Base-by-base conservation (phyloP, 306 rosid species). In the Acacia melanoxylon region DNA sequence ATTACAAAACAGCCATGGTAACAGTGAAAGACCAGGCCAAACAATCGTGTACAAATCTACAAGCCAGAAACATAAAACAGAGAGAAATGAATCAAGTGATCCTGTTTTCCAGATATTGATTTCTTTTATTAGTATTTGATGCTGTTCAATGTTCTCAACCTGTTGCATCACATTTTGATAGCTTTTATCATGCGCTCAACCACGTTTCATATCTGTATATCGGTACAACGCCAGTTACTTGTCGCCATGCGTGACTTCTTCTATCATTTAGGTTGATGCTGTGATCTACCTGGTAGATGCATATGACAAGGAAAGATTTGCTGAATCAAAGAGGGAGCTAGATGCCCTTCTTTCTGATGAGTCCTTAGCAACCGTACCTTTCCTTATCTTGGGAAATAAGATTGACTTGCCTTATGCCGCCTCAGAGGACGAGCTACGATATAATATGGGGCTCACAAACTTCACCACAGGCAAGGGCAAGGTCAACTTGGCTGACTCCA, bases 391-490 rank as follows among this genome's bases (percentile, higher is more conserved):
- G 74, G 97, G 97, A 40, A 93, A 93, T 90, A 93, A 93, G 88
- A 93, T 93, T 3, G 97, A 93, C 90, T 29, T 91, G 22, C 95
- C 97, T 58, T 87, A 86, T 80, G 95, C 97, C 0, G 90, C 97
- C 7, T 93, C 97, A 8, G 97, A 93, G 88, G 97, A 91, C 2
- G 95, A 91, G 81, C 77, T 93, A 15, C 93, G 95, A 4, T 82
- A 83, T 80, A 74, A 91, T 75, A 29, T 92, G 87, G 97, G 93
- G 11, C 86, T 92, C 72, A 80, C 90, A 10, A 88, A 87, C 92
- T 91, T 92, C 86, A 88, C 97, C 24, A 93, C 97, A 0, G 97
- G 97, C 24, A 93, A 93, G 81, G 97, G 95, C 54, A 91, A 89
- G 80, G 91, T 91, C 80, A 87, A 85, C 83, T 80, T 93, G 85